These are phyloP conservation scores for Nelumbo lutea DNA, from an alignment of 164 flowering plant genomes.

Conservation along the genomic window DNA sequence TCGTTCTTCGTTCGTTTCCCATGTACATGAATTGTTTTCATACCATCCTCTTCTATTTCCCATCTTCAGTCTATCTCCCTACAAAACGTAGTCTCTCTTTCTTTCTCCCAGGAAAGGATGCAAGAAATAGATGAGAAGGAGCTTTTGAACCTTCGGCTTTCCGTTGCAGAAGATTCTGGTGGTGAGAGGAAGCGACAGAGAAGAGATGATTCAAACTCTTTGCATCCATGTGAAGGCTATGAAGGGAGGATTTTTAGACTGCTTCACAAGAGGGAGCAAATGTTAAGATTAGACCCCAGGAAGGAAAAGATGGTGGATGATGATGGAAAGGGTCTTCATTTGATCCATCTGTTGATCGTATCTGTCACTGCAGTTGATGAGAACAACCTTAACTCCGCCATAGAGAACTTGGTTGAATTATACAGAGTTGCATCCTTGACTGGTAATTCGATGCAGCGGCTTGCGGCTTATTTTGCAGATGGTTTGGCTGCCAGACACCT, in stretches of 20 bases:
- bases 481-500: conserved; percentile 55
- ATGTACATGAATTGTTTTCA: no score
- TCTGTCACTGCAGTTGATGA: conserved; percentile 54
- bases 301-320: conserved; percentile 25
- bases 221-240: conserved; percentile 17
- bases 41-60: no score
- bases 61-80: no score
- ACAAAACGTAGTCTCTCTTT: no score
- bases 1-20: background rate
- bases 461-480: conserved; percentile 67
- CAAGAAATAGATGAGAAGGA: conserved; percentile 36
- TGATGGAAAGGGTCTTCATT: conserved; percentile 45
- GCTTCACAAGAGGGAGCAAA: conserved; percentile 48
- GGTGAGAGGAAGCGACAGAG: conserved; percentile 19
- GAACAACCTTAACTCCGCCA: conserved; percentile 22
- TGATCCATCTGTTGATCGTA: conserved; percentile 57
- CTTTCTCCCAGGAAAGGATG: conserved; percentile 12
- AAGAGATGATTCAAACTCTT: conserved; percentile 9
- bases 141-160: conserved; percentile 43
- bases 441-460: conserved; percentile 64
- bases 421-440: conserved; percentile 37
- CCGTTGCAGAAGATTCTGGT: conserved; percentile 21
- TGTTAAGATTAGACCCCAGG: conserved; percentile 38
- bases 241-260: conserved; percentile 48
- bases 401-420: conserved; percentile 42